Evolutionary conservation across 345 rosid genomes (phyloP).

Genomic region (Toxicodendron radicans): DNA sequence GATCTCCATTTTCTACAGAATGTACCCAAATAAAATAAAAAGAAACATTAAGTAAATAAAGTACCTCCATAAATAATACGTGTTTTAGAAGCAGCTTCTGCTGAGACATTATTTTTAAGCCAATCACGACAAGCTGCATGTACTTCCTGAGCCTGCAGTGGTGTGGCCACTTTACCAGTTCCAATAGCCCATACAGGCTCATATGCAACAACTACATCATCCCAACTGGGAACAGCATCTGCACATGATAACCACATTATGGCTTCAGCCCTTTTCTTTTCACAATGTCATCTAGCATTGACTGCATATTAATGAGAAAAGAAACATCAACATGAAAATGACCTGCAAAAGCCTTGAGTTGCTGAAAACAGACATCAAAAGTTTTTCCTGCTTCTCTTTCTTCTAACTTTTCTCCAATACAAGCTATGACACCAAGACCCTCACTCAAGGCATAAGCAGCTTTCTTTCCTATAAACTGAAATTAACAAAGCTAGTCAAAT

Average conservation of each 20-base stretch:
- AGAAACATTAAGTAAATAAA: not conserved
- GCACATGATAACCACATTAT: conserved; percentile 18
- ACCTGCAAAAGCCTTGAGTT: conserved; percentile 91
- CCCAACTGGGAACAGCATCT: conserved; percentile 96
- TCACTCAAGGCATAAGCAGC: conserved; percentile 88
- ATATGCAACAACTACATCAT: conserved; percentile 82
- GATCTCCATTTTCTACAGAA: not conserved
- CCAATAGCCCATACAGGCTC: conserved; percentile 99
- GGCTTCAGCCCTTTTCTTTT: conserved; percentile 6
- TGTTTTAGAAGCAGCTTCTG: conserved; percentile 86
- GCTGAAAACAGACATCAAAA: conserved; percentile 89
- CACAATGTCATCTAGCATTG: not conserved
- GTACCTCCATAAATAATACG: conserved; percentile 97
- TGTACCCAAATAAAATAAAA: not conserved
- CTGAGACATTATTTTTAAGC: conserved; percentile 88
- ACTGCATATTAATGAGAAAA: conserved; percentile 1
- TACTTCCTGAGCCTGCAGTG: conserved; percentile 95
- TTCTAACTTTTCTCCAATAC: conserved; percentile 83
- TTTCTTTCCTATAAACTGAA: conserved; percentile 93
- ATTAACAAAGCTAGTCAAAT: conserved; percentile 19
- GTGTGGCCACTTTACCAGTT: conserved; percentile 95
- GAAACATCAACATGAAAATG: conserved; percentile 16
- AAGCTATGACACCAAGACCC: conserved; percentile 93
- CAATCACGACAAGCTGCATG: conserved; percentile 87
- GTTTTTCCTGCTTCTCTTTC: conserved; percentile 98